These are phyloP conservation scores for Aspergillus nidulans DNA, from an alignment of 495 filamentous ascomycete species.

Conservation along the genomic window DNA sequence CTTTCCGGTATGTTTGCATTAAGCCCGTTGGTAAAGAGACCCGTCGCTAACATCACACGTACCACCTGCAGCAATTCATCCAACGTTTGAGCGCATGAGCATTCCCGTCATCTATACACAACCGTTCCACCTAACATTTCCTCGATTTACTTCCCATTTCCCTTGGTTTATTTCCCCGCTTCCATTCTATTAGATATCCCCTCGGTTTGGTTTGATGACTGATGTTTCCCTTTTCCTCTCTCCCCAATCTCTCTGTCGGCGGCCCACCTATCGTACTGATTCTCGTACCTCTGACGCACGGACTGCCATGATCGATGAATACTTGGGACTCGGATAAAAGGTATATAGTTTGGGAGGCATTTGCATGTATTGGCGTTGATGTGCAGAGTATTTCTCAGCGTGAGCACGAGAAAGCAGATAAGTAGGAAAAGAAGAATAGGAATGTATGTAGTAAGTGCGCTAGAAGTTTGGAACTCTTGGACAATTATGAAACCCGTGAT, in stretches of 20 bases:
- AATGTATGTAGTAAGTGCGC: background rate
- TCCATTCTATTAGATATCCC: constrained; percentile 42
- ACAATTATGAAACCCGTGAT: too few species aligned
- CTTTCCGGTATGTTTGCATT: constrained; percentile 42
- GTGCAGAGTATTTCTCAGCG: constrained; percentile 1
- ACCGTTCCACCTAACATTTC: constrained; percentile 4
- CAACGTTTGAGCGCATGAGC: constrained; percentile 45
- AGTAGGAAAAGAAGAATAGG: background rate
- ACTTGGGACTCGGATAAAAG: constrained; percentile 3
- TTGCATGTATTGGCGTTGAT: constrained; percentile 16
- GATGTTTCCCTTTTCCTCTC: constrained; percentile 14
- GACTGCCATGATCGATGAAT: constrained; percentile 9
- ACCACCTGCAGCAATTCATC: constrained; percentile 39
- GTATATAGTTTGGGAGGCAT: constrained; percentile 19
- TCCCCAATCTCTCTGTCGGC: constrained; percentile 5
- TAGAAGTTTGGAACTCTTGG: too few species aligned
- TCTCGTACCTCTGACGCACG: background rate
- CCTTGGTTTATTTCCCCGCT: constrained; percentile 16
- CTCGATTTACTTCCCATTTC: constrained; percentile 4
- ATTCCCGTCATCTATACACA: constrained; percentile 15
- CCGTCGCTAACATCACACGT: background rate
- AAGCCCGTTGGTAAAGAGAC: background rate
- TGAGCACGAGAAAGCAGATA: background rate
- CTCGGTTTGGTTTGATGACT: constrained; percentile 31
- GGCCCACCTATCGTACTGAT: background rate